phyloP scores from a whole-genome alignment of 192 early-diverging fungal genomes.

The Backusella psychrophila region DNA sequence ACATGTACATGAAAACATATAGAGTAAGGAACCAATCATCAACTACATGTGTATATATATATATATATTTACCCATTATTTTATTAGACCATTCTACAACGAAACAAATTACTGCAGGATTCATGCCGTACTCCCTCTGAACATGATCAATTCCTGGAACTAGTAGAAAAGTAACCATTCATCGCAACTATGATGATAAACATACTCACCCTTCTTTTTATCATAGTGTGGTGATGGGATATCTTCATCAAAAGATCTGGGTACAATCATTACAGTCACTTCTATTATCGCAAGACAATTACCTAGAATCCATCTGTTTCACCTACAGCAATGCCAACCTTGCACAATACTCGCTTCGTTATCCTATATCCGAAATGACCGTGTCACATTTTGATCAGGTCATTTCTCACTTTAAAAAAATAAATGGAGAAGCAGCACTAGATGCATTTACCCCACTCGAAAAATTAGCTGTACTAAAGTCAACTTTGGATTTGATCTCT shows the following conservation, averaged over 20 bases:
- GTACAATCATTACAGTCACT: conserved; percentile 45
- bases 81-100: conserved; percentile 21
- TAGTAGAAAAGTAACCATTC: conserved; percentile 50
- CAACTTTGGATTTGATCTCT: conserved; percentile 43
- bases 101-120: conserved; percentile 16
- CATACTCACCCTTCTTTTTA: neutral
- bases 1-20: conserved; percentile 46
- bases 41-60: neutral
- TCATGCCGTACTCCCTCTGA: conserved; percentile 38
- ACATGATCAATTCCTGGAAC: conserved; percentile 44
- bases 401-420: conserved; percentile 34
- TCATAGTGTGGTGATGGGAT: conserved; percentile 45
- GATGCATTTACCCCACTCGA: conserved; percentile 47
- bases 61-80: neutral
- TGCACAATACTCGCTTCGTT: conserved; percentile 37
- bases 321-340: conserved; percentile 38
- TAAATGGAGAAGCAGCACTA: conserved; percentile 1
- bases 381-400: conserved; percentile 26
- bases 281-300: conserved; percentile 39
- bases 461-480: conserved; percentile 45
- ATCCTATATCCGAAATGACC: conserved; percentile 38
- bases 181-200: neutral
- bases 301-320: conserved; percentile 35
- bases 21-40: conserved; percentile 21
- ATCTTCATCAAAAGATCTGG: conserved; percentile 53